Base-by-base conservation (phyloP, 306 rosid genomes). In the Cucurbita argyrosperma region DNA sequence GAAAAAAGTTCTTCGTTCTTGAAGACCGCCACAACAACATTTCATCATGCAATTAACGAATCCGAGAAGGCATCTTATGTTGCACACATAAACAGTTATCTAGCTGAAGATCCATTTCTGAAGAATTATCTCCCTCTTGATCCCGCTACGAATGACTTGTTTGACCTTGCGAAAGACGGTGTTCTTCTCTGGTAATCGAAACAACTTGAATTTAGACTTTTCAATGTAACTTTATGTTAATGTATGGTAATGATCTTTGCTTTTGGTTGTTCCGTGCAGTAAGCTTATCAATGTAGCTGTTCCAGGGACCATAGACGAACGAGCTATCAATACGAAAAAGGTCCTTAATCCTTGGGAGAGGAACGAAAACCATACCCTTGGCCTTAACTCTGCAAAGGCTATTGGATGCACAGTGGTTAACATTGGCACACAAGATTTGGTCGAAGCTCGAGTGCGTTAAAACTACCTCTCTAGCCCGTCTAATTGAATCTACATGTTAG, bases 321-420 rank as follows among this genome's bases (percentile, higher is more conserved):
- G 99, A 85, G 99, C 99, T 75, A 95, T 95, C 77, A 95, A 95
- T 80, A 95, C 97, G 7, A 95, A 91, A 82, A 74, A 79, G 54
- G 84, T 81, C 76, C 97, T 95, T 60, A 95, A 95, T 88, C 99
- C 97, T 40, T 95, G 99, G 99, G 99, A 95, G 88, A 89, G 97
- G 80, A 95, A 95, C 82, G 99, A 95, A 78, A 95, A 95, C 76
- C 99, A 95, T 76, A 91, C 96, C 35, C 97, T 95, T 60, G 88
- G 97, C 83, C 97, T 95, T 64, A 95, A 95, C 78, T 95, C 99
- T 56, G 99, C 99, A 10, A 95, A 88, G 82, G 99, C 99, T 80
- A 95, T 95, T 80, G 99, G 99, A 61, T 94, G 99, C 92, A 94
- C 99, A 21, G 99, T 94, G 60, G 99, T 94, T 89, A 94, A 94